phyloP scores from a whole-genome alignment of 1,139 yeast genomes.

The Suhomyces wounanorum region DNA sequence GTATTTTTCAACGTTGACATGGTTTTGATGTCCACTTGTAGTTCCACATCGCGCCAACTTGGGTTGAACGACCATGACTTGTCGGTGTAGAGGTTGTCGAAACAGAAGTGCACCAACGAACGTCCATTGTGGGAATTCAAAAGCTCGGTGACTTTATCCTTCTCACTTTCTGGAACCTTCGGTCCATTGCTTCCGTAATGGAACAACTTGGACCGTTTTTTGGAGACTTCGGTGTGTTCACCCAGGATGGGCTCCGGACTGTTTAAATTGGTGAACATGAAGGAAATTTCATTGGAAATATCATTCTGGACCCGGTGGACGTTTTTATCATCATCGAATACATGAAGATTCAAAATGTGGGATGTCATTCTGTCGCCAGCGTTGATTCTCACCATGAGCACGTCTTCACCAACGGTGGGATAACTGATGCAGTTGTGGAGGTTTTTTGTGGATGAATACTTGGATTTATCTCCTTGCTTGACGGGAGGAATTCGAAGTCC shows the following conservation, averaged over 20 bases:
- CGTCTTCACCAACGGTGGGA: conserved; percentile 39
- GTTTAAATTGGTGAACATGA: conserved; percentile 43
- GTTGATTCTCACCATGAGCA: conserved; percentile 35
- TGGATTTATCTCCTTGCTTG: conserved; percentile 26
- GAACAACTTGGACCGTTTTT: conserved; percentile 17
- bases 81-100: conserved; percentile 46
- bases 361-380: conserved; percentile 34
- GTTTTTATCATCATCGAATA: conserved; percentile 43
- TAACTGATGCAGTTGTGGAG: conserved; percentile 43
- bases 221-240: neutral
- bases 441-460: conserved; percentile 30
- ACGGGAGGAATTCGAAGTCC: conserved; percentile 28
- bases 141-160: conserved; percentile 18
- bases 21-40: conserved; percentile 39
- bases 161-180: conserved; percentile 2
- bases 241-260: conserved; percentile 6
- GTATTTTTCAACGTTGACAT: conserved; percentile 35
- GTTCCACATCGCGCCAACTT: conserved; percentile 32
- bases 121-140: conserved; percentile 28
- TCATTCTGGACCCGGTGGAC: conserved; percentile 34
- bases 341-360: conserved; percentile 39
- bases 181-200: conserved; percentile 10
- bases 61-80: conserved; percentile 48
- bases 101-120: conserved; percentile 41
- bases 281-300: conserved; percentile 29